Percentiles rank a stretch among this genome's conserved stretches.
Evolutionary conservation across 1,139 yeast species (phyloP).

Genomic region (Groenewaldozyma auringiensis): DNA sequence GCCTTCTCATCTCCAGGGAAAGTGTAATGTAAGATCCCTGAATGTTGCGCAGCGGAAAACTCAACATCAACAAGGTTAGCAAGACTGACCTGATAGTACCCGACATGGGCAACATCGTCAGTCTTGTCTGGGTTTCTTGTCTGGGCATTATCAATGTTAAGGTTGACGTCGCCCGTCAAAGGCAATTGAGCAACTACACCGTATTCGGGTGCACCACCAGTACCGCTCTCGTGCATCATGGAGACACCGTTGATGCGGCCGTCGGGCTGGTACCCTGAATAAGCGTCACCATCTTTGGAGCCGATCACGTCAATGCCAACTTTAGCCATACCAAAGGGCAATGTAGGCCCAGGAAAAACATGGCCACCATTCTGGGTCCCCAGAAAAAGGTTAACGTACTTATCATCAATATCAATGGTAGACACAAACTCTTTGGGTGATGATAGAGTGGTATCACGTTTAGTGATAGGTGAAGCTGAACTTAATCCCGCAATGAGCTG

Average conservation of each 20-base stretch:
- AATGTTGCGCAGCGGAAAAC: constrained; percentile 10
- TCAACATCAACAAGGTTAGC: constrained; percentile 9
- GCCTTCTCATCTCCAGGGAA: constrained; percentile 7
- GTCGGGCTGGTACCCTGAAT: constrained; percentile 33
- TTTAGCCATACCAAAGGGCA: constrained; percentile 39
- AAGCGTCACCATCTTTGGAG: constrained; percentile 26
- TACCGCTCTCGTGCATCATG: constrained; percentile 38
- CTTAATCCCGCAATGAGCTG: background rate
- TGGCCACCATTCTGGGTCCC: constrained; percentile 36
- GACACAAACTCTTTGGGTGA: constrained; percentile 1
- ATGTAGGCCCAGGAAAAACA: constrained; percentile 35
- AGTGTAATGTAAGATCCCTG: constrained; percentile 9
- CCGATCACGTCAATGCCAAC: constrained; percentile 34
- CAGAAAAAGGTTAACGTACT: constrained; percentile 12
- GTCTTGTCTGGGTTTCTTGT: constrained; percentile 6
- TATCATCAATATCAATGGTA: background rate
- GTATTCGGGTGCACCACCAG: constrained; percentile 34
- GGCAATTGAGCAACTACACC: constrained; percentile 11
- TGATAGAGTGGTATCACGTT: background rate
- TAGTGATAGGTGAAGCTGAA: background rate
- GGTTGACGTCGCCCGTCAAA: constrained; percentile 8
- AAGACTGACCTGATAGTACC: constrained; percentile 7
- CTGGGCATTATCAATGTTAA: constrained; percentile 8
- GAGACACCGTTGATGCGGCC: constrained; percentile 33
- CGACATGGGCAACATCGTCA: constrained; percentile 9